These are phyloP conservation scores for Penicillium simplicissimum DNA, from an alignment of 495 filamentous ascomycete genomes.

Conservation along the genomic window DNA sequence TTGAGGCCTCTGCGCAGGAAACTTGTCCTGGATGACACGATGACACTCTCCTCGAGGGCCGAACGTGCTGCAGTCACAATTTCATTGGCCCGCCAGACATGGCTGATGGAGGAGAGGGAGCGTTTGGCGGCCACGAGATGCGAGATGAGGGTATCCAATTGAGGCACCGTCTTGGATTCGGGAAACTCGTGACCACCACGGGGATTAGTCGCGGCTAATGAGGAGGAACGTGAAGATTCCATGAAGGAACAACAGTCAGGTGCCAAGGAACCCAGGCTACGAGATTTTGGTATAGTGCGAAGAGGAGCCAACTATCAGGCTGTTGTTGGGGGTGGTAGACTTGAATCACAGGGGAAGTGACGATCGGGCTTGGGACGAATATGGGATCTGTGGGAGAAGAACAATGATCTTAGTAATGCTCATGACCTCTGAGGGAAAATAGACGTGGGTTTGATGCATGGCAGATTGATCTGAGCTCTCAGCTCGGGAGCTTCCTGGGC, in stretches of 20 bases:
- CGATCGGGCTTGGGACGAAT: not conserved
- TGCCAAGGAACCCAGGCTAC: not conserved
- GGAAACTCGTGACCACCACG: not conserved
- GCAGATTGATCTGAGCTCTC: not conserved
- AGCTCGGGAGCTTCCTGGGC: not conserved
- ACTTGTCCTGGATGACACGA: conserved; percentile 72
- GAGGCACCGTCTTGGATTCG: not conserved
- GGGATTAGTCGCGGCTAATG: not conserved
- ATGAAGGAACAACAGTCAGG: not conserved
- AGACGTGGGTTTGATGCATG: not conserved
- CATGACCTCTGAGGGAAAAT: not conserved
- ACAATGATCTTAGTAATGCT: not conserved
- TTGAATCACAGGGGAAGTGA: not conserved
- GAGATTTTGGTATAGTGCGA: not conserved
- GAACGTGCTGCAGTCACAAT: conserved; percentile 75
- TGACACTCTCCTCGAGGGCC: conserved; percentile 76
- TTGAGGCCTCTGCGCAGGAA: conserved; percentile 74
- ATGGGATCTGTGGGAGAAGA: not conserved
- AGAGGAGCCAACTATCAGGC: not conserved
- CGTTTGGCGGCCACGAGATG: conserved; percentile 88
- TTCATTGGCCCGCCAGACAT: conserved; percentile 85
- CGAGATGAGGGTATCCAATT: conserved; percentile 71
- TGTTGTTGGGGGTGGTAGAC: not conserved
- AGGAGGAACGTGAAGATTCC: conserved; percentile 2
- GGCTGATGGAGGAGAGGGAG: conserved; percentile 80